Evolutionary conservation across 202 grass and related monocot genomes (phyloP).

Genomic region (Schoenoplectus tabernaemontani): DNA sequence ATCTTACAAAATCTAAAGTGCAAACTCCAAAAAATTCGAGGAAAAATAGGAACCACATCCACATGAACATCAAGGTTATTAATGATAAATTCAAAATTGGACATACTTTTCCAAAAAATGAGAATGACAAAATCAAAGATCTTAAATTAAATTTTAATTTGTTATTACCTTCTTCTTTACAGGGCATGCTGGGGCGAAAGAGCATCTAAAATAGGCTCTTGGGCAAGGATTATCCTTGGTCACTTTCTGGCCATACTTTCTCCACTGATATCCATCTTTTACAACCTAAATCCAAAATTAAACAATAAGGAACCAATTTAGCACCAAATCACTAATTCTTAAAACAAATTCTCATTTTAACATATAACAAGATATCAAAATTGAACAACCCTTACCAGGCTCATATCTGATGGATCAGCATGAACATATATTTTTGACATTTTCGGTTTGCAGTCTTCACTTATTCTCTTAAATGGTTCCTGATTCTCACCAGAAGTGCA

Average conservation of each 20-base stretch:
- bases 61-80: not conserved
- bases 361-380: not conserved
- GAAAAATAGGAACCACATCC: not conserved
- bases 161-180: conserved; percentile 83
- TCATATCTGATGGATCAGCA: conserved; percentile 62
- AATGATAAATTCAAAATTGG: not conserved
- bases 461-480: conserved; percentile 43
- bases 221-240: conserved; percentile 91
- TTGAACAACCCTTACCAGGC: conserved; percentile 46
- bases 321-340: not conserved
- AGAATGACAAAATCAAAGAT: not conserved
- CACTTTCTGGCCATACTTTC: conserved; percentile 95
- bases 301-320: not conserved
- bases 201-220: conserved; percentile 80
- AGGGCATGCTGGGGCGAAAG: conserved; percentile 57
- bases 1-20: not conserved
- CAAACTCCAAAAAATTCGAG: not conserved
- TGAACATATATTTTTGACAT: conserved; percentile 36
- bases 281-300: conserved; percentile 40
- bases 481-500: conserved; percentile 45
- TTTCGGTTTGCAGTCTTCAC: conserved; percentile 46
- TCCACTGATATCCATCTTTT: conserved; percentile 85
- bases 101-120: not conserved
- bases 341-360: not conserved
- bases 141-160: not conserved